Evolutionary conservation across 169 alveolate species (phyloP).

Genomic region (Plasmodium berghei): DNA sequence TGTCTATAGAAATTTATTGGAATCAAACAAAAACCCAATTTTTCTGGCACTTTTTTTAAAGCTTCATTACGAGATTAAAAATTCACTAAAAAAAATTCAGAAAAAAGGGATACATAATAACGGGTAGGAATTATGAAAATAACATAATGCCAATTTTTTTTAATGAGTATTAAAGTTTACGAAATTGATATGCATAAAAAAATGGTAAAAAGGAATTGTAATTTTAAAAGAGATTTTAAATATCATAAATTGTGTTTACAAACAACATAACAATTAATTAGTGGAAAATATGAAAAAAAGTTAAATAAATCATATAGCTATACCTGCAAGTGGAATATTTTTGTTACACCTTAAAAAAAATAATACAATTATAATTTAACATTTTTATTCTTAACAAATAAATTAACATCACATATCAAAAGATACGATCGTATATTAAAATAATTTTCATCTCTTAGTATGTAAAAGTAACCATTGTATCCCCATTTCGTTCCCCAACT

Average conservation of each 20-base stretch:
- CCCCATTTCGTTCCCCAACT: constrained; percentile 77
- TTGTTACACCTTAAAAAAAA: background rate
- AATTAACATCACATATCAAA: constrained; percentile 64
- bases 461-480: constrained; percentile 55
- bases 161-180: too few species aligned
- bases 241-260: too few species aligned
- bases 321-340: background rate
- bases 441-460: constrained; percentile 43
- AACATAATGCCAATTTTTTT: too few species aligned
- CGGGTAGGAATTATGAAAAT: background rate
- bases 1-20: constrained; percentile 47
- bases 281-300: too few species aligned
- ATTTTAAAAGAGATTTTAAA: too few species aligned
- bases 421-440: constrained; percentile 53
- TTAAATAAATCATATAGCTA: too few species aligned
- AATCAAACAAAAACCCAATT: constrained; percentile 18
- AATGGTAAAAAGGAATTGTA: too few species aligned
- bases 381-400: constrained; percentile 12
- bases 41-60: constrained; percentile 28
- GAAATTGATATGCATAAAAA: too few species aligned
- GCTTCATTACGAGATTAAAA: constrained; percentile 38
- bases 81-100: constrained; percentile 20
- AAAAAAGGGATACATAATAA: background rate
- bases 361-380: too few species aligned
- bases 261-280: too few species aligned